phyloP scores from a whole-genome alignment of 83 land plant genomes.

The Picea abies region DNA sequence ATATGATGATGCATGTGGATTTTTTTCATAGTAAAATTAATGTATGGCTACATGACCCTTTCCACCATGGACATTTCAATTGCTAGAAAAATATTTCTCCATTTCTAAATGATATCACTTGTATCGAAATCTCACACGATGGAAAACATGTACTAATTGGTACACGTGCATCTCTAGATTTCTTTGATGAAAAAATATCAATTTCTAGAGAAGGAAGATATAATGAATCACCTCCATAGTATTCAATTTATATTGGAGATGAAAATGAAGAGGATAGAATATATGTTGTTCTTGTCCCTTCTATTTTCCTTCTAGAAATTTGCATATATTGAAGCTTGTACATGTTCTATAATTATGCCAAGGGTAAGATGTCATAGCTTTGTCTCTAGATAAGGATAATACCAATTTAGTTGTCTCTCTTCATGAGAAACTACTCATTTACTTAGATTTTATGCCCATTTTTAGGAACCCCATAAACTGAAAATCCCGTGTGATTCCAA shows the following conservation, averaged over 20 bases:
- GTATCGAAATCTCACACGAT: slow-evolving; percentile 69
- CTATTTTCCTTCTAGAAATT: slow-evolving; percentile 78
- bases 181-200: slow-evolving; percentile 11
- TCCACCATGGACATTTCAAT: slow-evolving; percentile 40
- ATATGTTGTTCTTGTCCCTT: slow-evolving; percentile 59
- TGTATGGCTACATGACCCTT: too few relatives aligned
- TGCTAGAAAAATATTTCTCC: slow-evolving; percentile 48
- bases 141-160: slow-evolving; percentile 78
- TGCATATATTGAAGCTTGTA: slow-evolving; percentile 24
- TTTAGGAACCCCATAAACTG: slow-evolving; percentile 82
- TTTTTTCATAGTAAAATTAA: too few relatives aligned
- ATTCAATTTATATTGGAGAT: background rate
- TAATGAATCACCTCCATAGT: background rate
- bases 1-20: too few relatives aligned
- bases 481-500: slow-evolving; percentile 64
- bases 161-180: slow-evolving; percentile 30
- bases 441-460: slow-evolving; percentile 95
- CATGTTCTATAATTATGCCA: slow-evolving; percentile 64
- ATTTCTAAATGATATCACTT: slow-evolving; percentile 64
- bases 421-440: slow-evolving; percentile 76
- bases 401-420: slow-evolving; percentile 95
- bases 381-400: slow-evolving; percentile 82
- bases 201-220: slow-evolving; percentile 20
- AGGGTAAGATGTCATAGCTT: slow-evolving; percentile 86
- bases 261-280: slow-evolving; percentile 13